Conservation (phyloP, 1,284 basidiomycete genomes). For the Termitomyces sp. region DNA sequence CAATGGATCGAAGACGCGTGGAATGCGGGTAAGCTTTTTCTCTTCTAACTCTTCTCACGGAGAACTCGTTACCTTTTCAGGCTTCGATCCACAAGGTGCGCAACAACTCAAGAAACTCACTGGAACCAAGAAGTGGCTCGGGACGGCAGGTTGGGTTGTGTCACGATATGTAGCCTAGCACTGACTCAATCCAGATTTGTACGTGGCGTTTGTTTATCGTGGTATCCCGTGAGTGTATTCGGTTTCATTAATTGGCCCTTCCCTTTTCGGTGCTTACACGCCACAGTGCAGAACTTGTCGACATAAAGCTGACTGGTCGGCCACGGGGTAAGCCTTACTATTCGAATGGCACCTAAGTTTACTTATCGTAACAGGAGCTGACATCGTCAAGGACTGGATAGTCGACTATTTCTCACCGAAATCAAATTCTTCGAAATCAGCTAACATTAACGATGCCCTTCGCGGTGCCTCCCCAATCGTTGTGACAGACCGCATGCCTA, state of each 20-base stretch:
- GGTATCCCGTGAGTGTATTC: slow-evolving; percentile 67
- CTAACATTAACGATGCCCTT: slow-evolving; percentile 44
- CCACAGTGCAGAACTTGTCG: slow-evolving; percentile 55
- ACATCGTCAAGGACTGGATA: slow-evolving; percentile 59
- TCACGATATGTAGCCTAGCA: not conserved
- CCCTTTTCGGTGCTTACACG: not conserved
- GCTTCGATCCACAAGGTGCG: slow-evolving; percentile 70
- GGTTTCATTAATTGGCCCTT: not conserved
- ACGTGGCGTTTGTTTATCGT: slow-evolving; percentile 64
- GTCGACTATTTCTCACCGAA: slow-evolving; percentile 56
- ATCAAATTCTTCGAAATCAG: slow-evolving; percentile 18
- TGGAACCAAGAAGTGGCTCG: slow-evolving; percentile 72
- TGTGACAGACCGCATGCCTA: slow-evolving; percentile 62
- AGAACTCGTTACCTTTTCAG: slow-evolving; percentile 32
- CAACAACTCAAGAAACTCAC: slow-evolving; percentile 56
- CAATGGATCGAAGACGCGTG: slow-evolving; percentile 78
- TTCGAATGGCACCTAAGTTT: not conserved
- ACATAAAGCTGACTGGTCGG: slow-evolving; percentile 45
- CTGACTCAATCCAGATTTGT: slow-evolving; percentile 41
- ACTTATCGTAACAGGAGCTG: slow-evolving; percentile 26
- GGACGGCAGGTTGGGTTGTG: slow-evolving; percentile 56
- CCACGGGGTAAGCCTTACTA: slow-evolving; percentile 30
- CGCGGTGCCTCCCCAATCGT: slow-evolving; percentile 44
- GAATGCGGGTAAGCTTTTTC: slow-evolving; percentile 44
- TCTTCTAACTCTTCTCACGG: not conserved